These are phyloP conservation scores for Fermentozyma sake DNA, from an alignment of 1,139 yeast species.

Conservation along the genomic window DNA sequence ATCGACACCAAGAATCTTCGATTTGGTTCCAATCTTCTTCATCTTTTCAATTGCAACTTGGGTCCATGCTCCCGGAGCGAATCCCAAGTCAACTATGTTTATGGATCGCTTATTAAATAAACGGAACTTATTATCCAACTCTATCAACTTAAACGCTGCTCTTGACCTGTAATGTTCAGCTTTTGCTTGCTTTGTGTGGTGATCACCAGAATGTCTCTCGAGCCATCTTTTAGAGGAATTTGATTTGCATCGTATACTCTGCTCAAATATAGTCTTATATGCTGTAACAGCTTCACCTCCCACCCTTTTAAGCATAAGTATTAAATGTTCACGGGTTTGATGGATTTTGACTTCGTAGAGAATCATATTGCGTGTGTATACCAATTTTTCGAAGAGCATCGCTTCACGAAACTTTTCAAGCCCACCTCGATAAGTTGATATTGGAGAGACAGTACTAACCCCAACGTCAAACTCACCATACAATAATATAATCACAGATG, in stretches of 20 bases:
- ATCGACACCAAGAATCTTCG: constrained; percentile 39
- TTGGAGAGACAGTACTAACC: background rate
- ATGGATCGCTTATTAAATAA: constrained; percentile 46
- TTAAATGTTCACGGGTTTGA: no score
- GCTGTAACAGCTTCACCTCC: no score
- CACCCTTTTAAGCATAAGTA: no score
- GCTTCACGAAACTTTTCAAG: constrained; percentile 2
- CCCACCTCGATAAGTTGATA: no score
- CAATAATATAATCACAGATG: constrained; percentile 13
- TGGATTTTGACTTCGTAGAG: no score
- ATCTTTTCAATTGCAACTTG: constrained; percentile 35
- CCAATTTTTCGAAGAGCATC: no score
- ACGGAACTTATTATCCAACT: constrained; percentile 59
- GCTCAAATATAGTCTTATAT: no score
- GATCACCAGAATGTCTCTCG: constrained; percentile 61
- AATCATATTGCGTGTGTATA: no score
- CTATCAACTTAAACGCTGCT: constrained; percentile 84
- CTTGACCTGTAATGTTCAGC: constrained; percentile 65
- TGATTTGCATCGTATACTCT: constrained; percentile 15
- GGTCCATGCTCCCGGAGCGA: constrained; percentile 50
- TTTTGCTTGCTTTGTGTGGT: constrained; percentile 62
- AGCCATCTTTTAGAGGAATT: constrained; percentile 72
- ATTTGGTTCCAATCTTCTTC: constrained; percentile 10
- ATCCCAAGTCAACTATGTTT: constrained; percentile 71
- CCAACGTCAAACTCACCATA: constrained; percentile 1